Base-by-base conservation (phyloP, 106 monocot species). In the Vanilla planifolia region DNA sequence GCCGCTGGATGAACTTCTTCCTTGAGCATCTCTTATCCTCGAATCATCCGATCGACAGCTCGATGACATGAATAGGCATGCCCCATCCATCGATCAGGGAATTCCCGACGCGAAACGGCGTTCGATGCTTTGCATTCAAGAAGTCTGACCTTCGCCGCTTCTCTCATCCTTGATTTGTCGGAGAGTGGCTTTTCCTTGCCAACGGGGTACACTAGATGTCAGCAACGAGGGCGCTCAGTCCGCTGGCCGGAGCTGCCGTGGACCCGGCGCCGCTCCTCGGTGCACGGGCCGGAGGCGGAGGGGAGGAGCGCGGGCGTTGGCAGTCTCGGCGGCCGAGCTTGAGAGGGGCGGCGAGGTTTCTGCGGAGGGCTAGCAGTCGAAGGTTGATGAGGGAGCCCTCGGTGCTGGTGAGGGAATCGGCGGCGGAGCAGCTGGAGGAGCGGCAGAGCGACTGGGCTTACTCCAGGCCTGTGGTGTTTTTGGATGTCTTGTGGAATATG, bases 401-500 rank as follows among this genome's bases (percentile, higher is more conserved):
- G 39, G 26, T 81, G 51, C 24, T 67, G 53, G 80, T 85, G 67
- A 72, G 85, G 33, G 85, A 80, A 65, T 43, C 77, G 28, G 81
- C 86, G 35, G 78, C 80, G 27, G 75, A 78, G 62, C 72, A 78
- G 42, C 60, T 78, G 43, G 75, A 85, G 73, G 76, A 76, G 44
- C 79, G 80, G 22, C 80, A 75, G 59, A 67, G 65, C 17, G 79
- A 72, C 16, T 81, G 86, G 86, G 81, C 78, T 30, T 75, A 78
- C 43, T 78, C 81, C 23, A 58, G 70, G 44, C 81, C 81, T 1
- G 81, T 81, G 40, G 72, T 86, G 27, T 30, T 78, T 27, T 68
- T 86, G 46, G 86, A 86, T 52, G 34, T 81, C 39, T 55, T 86
- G 21, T 86, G 86, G 86, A 86, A 86, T 45, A 33, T 86, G 8